These are phyloP conservation scores for Dioscorea dumetorum DNA, from an alignment of 106 monocot genomes.

Conservation along the genomic window DNA sequence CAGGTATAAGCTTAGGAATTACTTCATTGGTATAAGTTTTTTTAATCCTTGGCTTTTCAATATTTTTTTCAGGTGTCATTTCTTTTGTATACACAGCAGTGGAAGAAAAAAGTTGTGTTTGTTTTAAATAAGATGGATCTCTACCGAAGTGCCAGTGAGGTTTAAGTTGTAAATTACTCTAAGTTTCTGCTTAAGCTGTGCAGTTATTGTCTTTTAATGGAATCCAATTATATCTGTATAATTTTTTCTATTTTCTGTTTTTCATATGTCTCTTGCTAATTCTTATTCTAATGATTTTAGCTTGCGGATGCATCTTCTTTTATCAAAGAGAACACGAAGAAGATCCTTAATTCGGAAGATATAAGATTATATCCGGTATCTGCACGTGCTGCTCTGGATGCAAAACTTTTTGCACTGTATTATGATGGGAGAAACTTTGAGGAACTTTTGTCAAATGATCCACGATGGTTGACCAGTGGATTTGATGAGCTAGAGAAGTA, in stretches of 20 bases:
- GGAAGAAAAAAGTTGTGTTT: constrained; percentile 98
- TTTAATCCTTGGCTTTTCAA: constrained; percentile 5
- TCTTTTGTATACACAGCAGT: constrained; percentile 82
- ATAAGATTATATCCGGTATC: constrained; percentile 78
- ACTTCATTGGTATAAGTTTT: not conserved
- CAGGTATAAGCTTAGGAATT: too few species aligned
- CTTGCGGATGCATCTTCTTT: constrained; percentile 81
- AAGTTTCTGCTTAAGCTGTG: not conserved
- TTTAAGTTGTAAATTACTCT: constrained; percentile 24
- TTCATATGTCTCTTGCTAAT: too few species aligned
- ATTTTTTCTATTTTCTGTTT: not conserved
- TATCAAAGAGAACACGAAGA: constrained; percentile 57
- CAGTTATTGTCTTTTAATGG: not conserved
- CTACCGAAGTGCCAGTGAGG: constrained; percentile 77
- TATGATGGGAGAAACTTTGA: constrained; percentile 16
- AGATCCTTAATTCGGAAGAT: constrained; percentile 62
- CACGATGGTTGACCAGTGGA: constrained; percentile 70
- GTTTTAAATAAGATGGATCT: constrained; percentile 90
- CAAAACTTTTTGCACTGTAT: constrained; percentile 53
- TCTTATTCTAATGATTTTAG: constrained; percentile 23
- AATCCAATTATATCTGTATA: not conserved
- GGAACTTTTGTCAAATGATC: constrained; percentile 38
- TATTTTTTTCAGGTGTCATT: constrained; percentile 57
- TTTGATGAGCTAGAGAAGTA: constrained; percentile 74
- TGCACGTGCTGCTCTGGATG: constrained; percentile 78